These are phyloP conservation scores for Tetrahymena elliotti DNA, from an alignment of 73 alveolate species.

Conservation along the genomic window DNA sequence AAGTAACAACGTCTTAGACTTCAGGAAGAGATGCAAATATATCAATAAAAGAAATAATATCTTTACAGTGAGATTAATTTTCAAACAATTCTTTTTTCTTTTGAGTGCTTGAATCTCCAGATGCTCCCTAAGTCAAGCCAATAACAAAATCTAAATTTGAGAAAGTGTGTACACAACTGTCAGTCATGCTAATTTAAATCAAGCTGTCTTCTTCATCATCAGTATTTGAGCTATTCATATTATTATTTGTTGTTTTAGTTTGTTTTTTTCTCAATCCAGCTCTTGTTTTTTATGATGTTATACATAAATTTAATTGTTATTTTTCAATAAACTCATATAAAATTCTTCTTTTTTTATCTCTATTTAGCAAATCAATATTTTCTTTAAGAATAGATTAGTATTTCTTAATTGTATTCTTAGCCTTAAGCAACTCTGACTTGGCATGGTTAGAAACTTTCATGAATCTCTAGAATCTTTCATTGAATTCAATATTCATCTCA, in stretches of 20 bases:
- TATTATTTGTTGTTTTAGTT: neutral
- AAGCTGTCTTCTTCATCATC: constrained; percentile 1
- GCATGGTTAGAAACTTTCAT: neutral
- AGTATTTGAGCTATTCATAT: neutral
- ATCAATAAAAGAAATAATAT: constrained; percentile 24
- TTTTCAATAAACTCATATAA: constrained; percentile 29
- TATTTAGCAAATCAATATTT: neutral
- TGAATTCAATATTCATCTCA: neutral
- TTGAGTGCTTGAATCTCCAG: neutral
- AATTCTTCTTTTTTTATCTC: constrained; percentile 20
- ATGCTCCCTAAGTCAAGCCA: constrained; percentile 16
- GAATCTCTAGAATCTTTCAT: neutral
- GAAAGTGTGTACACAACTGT: constrained; percentile 21
- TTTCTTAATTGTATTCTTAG: constrained; percentile 7
- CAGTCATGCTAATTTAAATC: neutral
- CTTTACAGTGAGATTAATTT: constrained; percentile 24
- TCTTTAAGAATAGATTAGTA: constrained; percentile 16
- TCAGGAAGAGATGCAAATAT: constrained; percentile 17
- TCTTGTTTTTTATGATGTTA: constrained; percentile 30
- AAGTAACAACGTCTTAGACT: constrained; percentile 11
- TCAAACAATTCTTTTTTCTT: constrained; percentile 11
- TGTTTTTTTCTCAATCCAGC: constrained; percentile 9
- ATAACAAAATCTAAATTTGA: constrained; percentile 25
- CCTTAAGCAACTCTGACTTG: constrained; percentile 17
- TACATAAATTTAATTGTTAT: constrained; percentile 2